A percentile compares a stretch with the other conserved stretches of the same genome.
phyloP scores from a whole-genome alignment of 2,329 filamentous ascomycete genomes.

The Xylaria sp. region DNA sequence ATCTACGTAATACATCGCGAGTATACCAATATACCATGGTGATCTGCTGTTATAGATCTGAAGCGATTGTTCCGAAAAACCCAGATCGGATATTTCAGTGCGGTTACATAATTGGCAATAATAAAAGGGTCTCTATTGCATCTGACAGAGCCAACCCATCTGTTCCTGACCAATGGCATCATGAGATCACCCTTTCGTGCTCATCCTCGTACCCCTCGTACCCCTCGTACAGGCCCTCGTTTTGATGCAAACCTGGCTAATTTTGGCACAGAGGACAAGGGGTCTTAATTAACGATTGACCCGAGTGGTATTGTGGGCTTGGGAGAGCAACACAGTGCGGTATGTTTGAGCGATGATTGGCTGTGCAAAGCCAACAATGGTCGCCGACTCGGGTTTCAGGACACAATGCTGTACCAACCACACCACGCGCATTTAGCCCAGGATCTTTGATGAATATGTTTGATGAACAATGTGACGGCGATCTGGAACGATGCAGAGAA shows the following conservation, averaged over 20 bases:
- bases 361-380: slow-evolving; percentile 11
- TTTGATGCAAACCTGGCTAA: slow-evolving; percentile 33
- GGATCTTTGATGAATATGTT: slow-evolving; percentile 28
- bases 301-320: slow-evolving; percentile 12
- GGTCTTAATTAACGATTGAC: slow-evolving; percentile 14
- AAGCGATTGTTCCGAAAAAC: slow-evolving; percentile 22
- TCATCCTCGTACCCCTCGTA: slow-evolving; percentile 5
- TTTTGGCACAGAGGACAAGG: slow-evolving; percentile 37
- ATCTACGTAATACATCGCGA: slow-evolving; percentile 17
- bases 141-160: slow-evolving; percentile 20
- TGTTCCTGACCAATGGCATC: slow-evolving; percentile 24
- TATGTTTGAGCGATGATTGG: slow-evolving; percentile 19
- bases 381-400: slow-evolving; percentile 43
- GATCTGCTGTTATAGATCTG: slow-evolving; percentile 14
- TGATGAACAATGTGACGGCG: slow-evolving; percentile 38
- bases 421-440: slow-evolving; percentile 25
- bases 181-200: slow-evolving; percentile 9
- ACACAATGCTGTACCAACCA: slow-evolving; percentile 33
- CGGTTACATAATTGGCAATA: slow-evolving; percentile 32
- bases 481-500: slow-evolving; percentile 42
- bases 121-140: slow-evolving; percentile 30
- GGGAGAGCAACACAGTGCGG: slow-evolving; percentile 29
- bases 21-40: slow-evolving; percentile 24
- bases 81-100: slow-evolving; percentile 29
- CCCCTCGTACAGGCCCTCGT: slow-evolving; percentile 23